Percentiles rank a stretch among this genome's conserved stretches.
These are phyloP conservation scores for Anthracocystis walkeri DNA, from an alignment of 1,284 basidiomycete species.

Conservation along the genomic window DNA sequence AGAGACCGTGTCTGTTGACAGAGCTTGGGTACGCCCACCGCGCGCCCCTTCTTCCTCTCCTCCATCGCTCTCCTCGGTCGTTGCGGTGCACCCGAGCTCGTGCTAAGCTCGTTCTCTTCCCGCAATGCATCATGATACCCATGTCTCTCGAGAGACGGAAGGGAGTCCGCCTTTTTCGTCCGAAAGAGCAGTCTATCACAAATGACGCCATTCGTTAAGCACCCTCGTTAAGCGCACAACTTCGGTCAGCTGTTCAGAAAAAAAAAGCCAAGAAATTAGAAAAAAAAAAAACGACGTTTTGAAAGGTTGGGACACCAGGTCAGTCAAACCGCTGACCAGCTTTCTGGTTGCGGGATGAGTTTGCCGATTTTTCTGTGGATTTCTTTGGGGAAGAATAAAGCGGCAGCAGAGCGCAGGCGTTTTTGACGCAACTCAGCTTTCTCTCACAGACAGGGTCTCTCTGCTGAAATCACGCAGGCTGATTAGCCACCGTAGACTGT, in stretches of 20 bases:
- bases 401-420: conserved; percentile 10
- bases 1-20: too few species aligned
- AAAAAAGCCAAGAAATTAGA: neutral
- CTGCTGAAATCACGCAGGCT: neutral
- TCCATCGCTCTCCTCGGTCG: too few species aligned
- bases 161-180: conserved; percentile 2
- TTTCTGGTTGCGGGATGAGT: neutral
- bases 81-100: too few species aligned
- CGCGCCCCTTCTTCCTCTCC: too few species aligned
- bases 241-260: conserved; percentile 17
- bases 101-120: too few species aligned
- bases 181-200: neutral
- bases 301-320: neutral
- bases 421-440: conserved; percentile 16
- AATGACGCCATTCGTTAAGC: conserved; percentile 48
- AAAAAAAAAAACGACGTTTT: neutral
- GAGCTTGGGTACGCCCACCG: too few species aligned
- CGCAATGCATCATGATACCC: neutral
- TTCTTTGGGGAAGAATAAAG: neutral
- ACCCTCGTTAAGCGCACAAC: conserved; percentile 22
- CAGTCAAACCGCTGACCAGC: neutral
- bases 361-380: conserved; percentile 5
- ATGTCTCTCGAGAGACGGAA: neutral
- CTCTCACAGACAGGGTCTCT: conserved; percentile 15
- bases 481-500: too few species aligned